A percentile compares a stretch with the other conserved stretches of the same genome.
Evolutionary conservation across 208 protist genomes (phyloP).

Genomic region (Trypanosoma vivax): DNA sequence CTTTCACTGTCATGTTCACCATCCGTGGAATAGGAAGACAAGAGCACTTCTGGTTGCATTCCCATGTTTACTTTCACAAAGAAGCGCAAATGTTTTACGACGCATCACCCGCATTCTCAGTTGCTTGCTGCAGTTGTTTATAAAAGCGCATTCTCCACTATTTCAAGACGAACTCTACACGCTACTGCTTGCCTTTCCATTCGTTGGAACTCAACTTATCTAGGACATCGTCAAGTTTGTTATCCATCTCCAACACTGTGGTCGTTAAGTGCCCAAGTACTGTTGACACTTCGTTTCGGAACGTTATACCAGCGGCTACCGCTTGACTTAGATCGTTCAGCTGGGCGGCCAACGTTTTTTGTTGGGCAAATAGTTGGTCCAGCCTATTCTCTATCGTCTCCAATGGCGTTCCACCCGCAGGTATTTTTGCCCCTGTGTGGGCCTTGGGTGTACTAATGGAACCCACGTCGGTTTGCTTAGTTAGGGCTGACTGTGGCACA

Average conservation of each 20-base stretch:
- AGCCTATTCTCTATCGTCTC: conserved; percentile 27
- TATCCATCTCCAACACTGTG: conserved; percentile 64
- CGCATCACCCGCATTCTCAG: no score
- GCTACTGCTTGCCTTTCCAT: conserved; percentile 5
- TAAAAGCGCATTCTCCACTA: no score
- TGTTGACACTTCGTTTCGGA: conserved; percentile 55
- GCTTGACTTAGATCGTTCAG: conserved; percentile 50
- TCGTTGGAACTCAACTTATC: conserved; percentile 16
- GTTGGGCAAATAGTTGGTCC: conserved; percentile 31
- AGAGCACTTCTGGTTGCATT: no score
- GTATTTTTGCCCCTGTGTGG: not conserved
- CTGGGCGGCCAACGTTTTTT: conserved; percentile 26
- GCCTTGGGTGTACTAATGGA: not conserved
- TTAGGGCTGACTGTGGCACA: not conserved
- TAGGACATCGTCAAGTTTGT: conserved; percentile 52
- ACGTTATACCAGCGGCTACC: conserved; percentile 26
- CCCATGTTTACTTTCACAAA: no score
- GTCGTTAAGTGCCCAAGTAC: conserved; percentile 70
- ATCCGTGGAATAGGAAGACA: no score
- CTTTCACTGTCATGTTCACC: no score
- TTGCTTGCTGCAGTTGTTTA: no score
- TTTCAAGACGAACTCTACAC: not conserved
- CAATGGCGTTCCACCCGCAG: not conserved
- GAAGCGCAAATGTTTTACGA: no score
- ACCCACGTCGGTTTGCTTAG: not conserved